Evolutionary conservation across 805 yeast species (phyloP), one percentile per base, ranked within the genome.

Genomic region (Hanseniaspora clermontiae): DNA sequence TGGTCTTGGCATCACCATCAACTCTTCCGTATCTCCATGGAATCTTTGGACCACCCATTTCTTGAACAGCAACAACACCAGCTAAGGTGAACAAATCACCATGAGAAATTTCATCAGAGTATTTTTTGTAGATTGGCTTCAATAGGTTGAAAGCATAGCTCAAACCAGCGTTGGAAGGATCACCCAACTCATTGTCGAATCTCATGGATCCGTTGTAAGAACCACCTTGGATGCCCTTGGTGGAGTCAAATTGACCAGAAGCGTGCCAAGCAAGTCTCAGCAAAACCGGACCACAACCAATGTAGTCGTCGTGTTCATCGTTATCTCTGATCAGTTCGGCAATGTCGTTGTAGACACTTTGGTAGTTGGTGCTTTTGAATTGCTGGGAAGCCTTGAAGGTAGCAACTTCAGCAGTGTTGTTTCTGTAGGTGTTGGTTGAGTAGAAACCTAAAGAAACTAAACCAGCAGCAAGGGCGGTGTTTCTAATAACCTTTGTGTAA

Each of bases 201-300:
- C 76, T 72, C 77, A 82, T 80, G 14, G 89, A 82, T 49, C 87
- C 88, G 46, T 88, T 87, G 62, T 75, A 81, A 1, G 87, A 80
- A 2, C 88, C 87, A 46, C 87, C 87, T 17, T 73, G 71, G 1
- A 82, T 67, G 48, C 77, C 73, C 20, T 72, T 70, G n/a, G 68
- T 66, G 61, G 72, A 72, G 63, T 86, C 87, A 68, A 75, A 88
- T 19, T 93, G 85, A n/a, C 95, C 95, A 57, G 87, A 78, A 38
- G 83, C 78, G 66, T 87, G 95, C 95, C 95, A 87, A 31, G 95
- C 84, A 56, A 86, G 75, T 63, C 95, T 79, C 27, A 87, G 80
- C 43, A 87, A 71, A 15, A 83, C 80, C 10, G 95, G 96, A 0
- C 90, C 93, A 59, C 81, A 76, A 3, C 82, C 83, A 29, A 82